Conservation (phyloP, 2,329 filamentous ascomycete species). For the Neofusicoccum cordaticola region DNA sequence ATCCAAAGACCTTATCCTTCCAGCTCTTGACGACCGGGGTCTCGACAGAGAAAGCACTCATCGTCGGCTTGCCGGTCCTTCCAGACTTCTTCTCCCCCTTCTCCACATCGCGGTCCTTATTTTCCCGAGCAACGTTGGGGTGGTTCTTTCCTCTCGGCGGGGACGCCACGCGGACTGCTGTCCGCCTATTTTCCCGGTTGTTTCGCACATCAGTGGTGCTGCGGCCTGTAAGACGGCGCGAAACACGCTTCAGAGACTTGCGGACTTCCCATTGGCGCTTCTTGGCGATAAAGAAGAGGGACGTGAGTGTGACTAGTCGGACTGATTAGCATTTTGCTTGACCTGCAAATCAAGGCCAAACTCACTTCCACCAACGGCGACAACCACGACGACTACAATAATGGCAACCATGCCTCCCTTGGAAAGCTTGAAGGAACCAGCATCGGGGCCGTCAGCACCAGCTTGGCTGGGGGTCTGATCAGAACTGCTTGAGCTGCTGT, state of each 20-base stretch:
- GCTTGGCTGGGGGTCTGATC: slow-evolving; percentile 32
- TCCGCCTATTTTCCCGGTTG: slow-evolving; percentile 21
- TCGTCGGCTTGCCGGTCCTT: slow-evolving; percentile 24
- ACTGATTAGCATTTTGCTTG: slow-evolving; percentile 19
- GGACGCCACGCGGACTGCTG: slow-evolving; percentile 34
- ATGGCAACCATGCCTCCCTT: slow-evolving; percentile 71
- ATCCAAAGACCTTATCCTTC: slow-evolving; percentile 17
- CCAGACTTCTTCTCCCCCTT: slow-evolving; percentile 25
- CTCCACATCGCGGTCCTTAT: slow-evolving; percentile 31
- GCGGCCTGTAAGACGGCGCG: slow-evolving; percentile 45
- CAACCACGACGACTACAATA: slow-evolving; percentile 64
- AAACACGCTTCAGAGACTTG: slow-evolving; percentile 67
- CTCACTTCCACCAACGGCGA: slow-evolving; percentile 64
- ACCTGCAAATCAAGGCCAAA: slow-evolving; percentile 18
- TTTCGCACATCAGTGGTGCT: slow-evolving; percentile 21
- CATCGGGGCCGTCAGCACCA: slow-evolving; percentile 64
- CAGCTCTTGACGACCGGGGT: slow-evolving; percentile 24
- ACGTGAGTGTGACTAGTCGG: slow-evolving; percentile 57
- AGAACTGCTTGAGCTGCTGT: neutral
- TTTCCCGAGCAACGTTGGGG: slow-evolving; percentile 22
- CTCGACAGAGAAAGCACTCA: slow-evolving; percentile 31
- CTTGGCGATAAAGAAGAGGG: slow-evolving; percentile 77
- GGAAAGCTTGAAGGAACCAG: slow-evolving; percentile 62
- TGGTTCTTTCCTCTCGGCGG: slow-evolving; percentile 27
- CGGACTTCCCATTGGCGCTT: slow-evolving; percentile 80